Base-by-base conservation (phyloP, 768 basidiomycete species). In the Pleurotus cornucopiae region DNA sequence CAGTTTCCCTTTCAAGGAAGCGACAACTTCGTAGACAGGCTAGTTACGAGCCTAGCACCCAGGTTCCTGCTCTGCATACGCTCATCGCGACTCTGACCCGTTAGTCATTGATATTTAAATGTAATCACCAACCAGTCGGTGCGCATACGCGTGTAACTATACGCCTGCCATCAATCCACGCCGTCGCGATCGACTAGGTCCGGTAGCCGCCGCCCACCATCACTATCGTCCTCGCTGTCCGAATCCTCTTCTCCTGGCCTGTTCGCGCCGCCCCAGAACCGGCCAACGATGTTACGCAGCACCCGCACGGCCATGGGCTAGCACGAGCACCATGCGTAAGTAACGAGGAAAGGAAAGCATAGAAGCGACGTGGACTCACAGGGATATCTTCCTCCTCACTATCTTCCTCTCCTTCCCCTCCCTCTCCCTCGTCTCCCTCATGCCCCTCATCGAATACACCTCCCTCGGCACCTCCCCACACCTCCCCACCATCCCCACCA, bases 281-380 rank as follows among this genome's bases (percentile, higher is more conserved):
- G 70, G 49, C 77, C 78, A 40, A 89, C 57, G 5, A 89, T 68
- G 61, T 83, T 84, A 9, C 84, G 74, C 1, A 88, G 66, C 5
- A 85, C 64, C 1, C 84, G 78, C 20, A 81, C 66, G 7, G 85
- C 84, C 63, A 89, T 70, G 2, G 83, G 78, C 86, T 88, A 49
- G 39, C 30, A 43, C 21, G 13, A 37, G 48, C 26, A 41, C 16
- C 14, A n/a, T 20, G 43, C 44, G 18, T 34, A 34, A 34, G 38
- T 21, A 57, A 38, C 39, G 45, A 55, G 9, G 37, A 25, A 14
- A 43, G 43, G 44, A 9, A 56, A 49, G 38, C 0, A 39, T 20
- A 11, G 72, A 30, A 0, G 11, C 2, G 48, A 49, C 82, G 67
- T n/a, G 5, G 26, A 30, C 48, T 14, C 62, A 85, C 85, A 20